Evolutionary conservation across 2,329 filamentous ascomycete species (phyloP), one percentile per base, ranked within the genome.

Genomic region (Diaporthe batatas): DNA sequence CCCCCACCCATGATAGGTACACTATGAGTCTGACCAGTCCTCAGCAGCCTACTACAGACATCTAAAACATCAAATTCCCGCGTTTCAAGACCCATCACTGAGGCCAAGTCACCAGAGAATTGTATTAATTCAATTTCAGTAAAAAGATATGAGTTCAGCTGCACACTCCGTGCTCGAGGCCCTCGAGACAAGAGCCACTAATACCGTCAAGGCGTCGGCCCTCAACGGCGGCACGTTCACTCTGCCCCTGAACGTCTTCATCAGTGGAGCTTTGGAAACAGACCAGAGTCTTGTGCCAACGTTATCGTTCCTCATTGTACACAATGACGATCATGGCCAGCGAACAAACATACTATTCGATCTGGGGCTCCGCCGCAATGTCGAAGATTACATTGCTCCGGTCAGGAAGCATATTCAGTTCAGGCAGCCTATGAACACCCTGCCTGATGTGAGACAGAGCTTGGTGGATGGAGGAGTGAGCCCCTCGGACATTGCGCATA

Each of bases 231-330:
- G 83, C 29, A 79, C 84, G 47, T 78, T 88, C 25, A 87, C 85
- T 18, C 81, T 88, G 6, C 85, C 85, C 0, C 84, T 87, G 67
- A 77, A 77, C 12, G 78, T 84, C 42, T 88, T 88, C 76, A 81
- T 88, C 23, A 82, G 83, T 18, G 81, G 83, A 14, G 83, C 84
- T 1, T 82, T 83, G 59, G 81, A 83, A 3, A 78, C 81, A 8
- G 84, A 84, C 29, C 80, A 82, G 72, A 80, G 80, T 6, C 88
- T 85, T 3, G 87, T 89, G 0, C 88, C 88, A 1, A 89, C 86
- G 0, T 80, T 90, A 2, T 84, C 84, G 0, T 90, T 89, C 75
- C 80, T 90, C 2, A 83, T 89, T 44, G 83, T 81, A 34, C 87
- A 89, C 74, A 81, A 82, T 7, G 68, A 75, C 55, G 55, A 68